Evolutionary conservation across 2,329 filamentous ascomycete species (phyloP).

Genomic region (Knoxdaviesia capensis): DNA sequence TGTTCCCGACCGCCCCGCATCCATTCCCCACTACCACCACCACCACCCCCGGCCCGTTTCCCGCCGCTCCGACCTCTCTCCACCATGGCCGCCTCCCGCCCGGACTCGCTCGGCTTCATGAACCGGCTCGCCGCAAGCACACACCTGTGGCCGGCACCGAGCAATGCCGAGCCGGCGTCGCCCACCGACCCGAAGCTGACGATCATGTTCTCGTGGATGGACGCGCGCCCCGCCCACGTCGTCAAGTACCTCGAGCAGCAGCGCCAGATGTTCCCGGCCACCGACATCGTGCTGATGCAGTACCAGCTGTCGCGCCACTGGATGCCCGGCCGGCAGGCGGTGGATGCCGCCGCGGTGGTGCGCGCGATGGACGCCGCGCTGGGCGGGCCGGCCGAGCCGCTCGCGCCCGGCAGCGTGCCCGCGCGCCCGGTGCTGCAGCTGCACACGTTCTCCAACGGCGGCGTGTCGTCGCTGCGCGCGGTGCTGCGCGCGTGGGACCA

Average conservation of each 20-base stretch:
- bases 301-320: conserved; percentile 11
- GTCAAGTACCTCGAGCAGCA: conserved; percentile 28
- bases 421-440: conserved; percentile 14
- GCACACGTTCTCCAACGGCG: conserved; percentile 33
- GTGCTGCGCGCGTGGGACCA: no score
- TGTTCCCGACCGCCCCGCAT: no score
- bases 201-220: conserved; percentile 29
- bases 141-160: neutral
- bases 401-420: neutral
- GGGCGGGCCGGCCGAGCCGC: neutral
- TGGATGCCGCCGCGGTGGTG: neutral
- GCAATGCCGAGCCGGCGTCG: neutral
- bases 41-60: no score
- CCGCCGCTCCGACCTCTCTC: no score
- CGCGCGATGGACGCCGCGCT: neutral
- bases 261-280: conserved; percentile 21
- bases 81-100: no score
- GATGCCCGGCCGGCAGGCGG: neutral
- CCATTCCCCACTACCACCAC: no score
- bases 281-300: conserved; percentile 25
- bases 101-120: no score
- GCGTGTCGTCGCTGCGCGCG: conserved; percentile 9
- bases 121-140: no score
- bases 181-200: conserved; percentile 20
- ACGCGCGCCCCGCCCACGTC: conserved; percentile 24